Percentiles rank a stretch among this genome's conserved stretches.
Conservation (phyloP, 2,329 filamentous ascomycete species). For the Neospermospora avenae region DNA sequence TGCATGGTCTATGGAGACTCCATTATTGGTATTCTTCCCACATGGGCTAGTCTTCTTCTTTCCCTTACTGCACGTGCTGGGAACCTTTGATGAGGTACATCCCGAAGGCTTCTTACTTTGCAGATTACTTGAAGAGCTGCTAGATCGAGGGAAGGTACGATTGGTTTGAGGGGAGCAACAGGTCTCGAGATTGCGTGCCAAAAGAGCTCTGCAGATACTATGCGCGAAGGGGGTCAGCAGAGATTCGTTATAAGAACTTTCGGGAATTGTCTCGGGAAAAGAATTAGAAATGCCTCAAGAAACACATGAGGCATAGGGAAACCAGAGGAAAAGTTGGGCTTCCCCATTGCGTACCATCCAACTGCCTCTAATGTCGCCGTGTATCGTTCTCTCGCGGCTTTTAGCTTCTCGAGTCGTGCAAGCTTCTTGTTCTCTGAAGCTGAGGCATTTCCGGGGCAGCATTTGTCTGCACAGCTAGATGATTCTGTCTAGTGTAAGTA, state of each 20-base stretch:
- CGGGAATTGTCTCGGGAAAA: too few relatives aligned
- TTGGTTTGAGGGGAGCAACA: neutral
- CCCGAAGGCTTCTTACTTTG: neutral
- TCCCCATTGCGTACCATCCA: too few relatives aligned
- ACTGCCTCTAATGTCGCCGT: neutral
- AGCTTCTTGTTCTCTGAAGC: neutral
- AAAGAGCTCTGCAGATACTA: constrained; percentile 4
- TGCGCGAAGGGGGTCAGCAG: too few relatives aligned
- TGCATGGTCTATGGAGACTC: neutral
- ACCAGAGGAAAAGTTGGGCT: too few relatives aligned
- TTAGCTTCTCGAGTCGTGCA: neutral
- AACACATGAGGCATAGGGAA: too few relatives aligned
- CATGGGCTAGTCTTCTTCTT: neutral
- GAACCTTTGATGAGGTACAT: neutral
- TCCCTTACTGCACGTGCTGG: neutral
- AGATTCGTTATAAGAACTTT: too few relatives aligned
- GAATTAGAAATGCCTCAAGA: too few relatives aligned
- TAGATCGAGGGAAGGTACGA: neutral
- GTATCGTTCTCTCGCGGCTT: neutral
- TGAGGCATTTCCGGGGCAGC: neutral
- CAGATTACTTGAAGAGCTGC: neutral
- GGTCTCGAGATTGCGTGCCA: neutral
- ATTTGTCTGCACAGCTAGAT: neutral
- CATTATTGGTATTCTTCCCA: neutral
- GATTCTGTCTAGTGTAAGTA: neutral